Evolutionary conservation across 2,329 filamentous ascomycete genomes (phyloP).

Genomic region (Dichotomopilus funicola): DNA sequence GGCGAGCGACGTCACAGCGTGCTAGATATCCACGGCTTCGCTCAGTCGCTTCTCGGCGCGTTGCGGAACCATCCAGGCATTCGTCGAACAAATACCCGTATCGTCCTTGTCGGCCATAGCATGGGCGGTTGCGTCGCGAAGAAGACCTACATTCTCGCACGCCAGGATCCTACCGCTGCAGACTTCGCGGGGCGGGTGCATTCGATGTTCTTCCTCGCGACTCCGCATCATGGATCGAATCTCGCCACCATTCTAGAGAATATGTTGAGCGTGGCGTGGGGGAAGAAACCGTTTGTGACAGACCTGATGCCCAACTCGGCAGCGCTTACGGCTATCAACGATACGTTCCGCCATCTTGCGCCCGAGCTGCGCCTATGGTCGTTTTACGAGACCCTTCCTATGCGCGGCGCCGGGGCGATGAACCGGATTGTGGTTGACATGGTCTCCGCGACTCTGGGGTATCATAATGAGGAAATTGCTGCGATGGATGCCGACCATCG

Average conservation of each 20-base stretch:
- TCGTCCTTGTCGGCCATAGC: conserved; percentile 40
- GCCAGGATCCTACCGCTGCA: conserved; percentile 27
- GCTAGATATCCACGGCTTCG: conserved; percentile 30
- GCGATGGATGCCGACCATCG: conserved; percentile 32
- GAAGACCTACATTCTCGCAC: conserved; percentile 32
- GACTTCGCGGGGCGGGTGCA: conserved; percentile 27
- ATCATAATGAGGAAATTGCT: conserved; percentile 25
- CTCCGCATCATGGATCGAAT: conserved; percentile 36
- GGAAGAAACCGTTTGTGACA: conserved; percentile 31
- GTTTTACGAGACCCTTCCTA: conserved; percentile 39
- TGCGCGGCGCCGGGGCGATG: conserved; percentile 21
- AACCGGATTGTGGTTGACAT: conserved; percentile 31
- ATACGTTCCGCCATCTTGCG: conserved; percentile 37
- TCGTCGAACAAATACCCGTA: conserved; percentile 25
- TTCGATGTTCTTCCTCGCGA: conserved; percentile 36
- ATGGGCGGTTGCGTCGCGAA: conserved; percentile 40
- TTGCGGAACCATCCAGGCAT: conserved; percentile 27
- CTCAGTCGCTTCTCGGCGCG: conserved; percentile 28
- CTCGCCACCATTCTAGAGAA: conserved; percentile 31
- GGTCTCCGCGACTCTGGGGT: conserved; percentile 23
- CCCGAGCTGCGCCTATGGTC: conserved; percentile 34
- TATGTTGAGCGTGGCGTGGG: conserved; percentile 31
- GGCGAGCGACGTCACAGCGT: conserved; percentile 18
- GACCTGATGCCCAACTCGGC: conserved; percentile 34
- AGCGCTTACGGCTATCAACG: conserved; percentile 36